Evolutionary conservation across 306 rosid species (phyloP), one percentile per base, ranked within the genome.

Genomic region (Lathyrus oleraceus): DNA sequence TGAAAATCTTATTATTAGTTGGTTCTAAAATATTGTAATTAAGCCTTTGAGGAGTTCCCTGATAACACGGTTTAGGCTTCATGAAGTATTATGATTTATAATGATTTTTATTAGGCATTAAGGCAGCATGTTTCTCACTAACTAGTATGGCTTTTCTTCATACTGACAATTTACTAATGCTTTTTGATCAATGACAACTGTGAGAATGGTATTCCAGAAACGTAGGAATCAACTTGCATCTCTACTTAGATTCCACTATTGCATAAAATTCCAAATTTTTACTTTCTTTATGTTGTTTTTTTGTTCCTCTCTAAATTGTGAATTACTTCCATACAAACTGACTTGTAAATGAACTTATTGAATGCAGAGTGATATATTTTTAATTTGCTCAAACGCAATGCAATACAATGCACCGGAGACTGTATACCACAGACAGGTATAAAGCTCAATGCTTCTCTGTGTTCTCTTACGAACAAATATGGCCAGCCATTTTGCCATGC

Each of bases 381-480:
- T 95, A 66, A 87, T 95, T 65, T 91, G 96, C 83, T 86, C 96
- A 73, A 95, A 95, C 19, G 97, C 99, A 71, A 95, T 89, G 97
- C 88, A 87, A 74, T 95, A 95, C 77, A 95, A 95, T 86, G 71
- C 96, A 30, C 67, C 96, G 0, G 99, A 94, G 27, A 94, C 99
- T 27, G 68, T 91, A 81, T 94, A 95, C 89, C 80, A 95, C 78
- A 89, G 87, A 83, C 97, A 95, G 97, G 99, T 95, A 82, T 52
- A 61, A 43, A 36, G 66, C 52, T 70, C 72, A 69, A 59, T 19
- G 15, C 9, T 25, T 69, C 4, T 21, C 40, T 14, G 45, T 53
- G 19, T 56, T 77, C 54, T 15, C 23, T 67, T 40, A 5, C 40
- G 54, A 27, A 16, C 42, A 52, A 54, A 19, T 60, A 6, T 63